Evolutionary conservation across 805 yeast species (phyloP).

Genomic region (Candida manassasensis): DNA sequence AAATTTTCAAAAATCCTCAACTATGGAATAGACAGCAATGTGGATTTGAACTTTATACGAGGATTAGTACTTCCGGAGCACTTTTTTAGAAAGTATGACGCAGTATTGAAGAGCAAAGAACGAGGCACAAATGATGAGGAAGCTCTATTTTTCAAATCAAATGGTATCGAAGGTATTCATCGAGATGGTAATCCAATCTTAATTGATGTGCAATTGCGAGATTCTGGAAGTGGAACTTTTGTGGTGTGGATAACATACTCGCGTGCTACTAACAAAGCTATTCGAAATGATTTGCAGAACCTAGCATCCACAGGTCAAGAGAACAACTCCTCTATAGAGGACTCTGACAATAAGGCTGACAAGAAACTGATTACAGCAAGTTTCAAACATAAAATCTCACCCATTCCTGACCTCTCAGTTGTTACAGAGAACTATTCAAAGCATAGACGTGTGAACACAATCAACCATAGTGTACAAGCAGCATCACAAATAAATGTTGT

Average conservation of each 20-base stretch:
- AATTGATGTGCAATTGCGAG: constrained; percentile 79
- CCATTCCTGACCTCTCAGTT: neutral
- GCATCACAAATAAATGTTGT: constrained; percentile 57
- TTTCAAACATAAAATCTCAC: constrained; percentile 2
- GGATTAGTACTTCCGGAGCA: constrained; percentile 91
- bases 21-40: constrained; percentile 28
- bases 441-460: constrained; percentile 3
- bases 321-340: constrained; percentile 7
- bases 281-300: constrained; percentile 22
- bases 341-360: neutral
- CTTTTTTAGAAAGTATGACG: constrained; percentile 68
- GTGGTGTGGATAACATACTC: constrained; percentile 87
- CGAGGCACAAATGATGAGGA: constrained; percentile 34
- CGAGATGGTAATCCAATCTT: constrained; percentile 60
- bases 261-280: constrained; percentile 30
- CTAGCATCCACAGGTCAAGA: constrained; percentile 17
- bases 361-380: constrained; percentile 1
- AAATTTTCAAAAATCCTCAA: constrained; percentile 47
- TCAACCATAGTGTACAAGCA: constrained; percentile 13
- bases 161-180: constrained; percentile 67
- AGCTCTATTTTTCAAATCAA: constrained; percentile 50
- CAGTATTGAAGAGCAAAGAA: constrained; percentile 28
- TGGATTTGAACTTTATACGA: constrained; percentile 28
- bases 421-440: constrained; percentile 1
- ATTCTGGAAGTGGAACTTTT: constrained; percentile 51